These are phyloP conservation scores for Tolypocladium tropicale DNA, from an alignment of 2,329 filamentous ascomycete genomes.

Conservation along the genomic window DNA sequence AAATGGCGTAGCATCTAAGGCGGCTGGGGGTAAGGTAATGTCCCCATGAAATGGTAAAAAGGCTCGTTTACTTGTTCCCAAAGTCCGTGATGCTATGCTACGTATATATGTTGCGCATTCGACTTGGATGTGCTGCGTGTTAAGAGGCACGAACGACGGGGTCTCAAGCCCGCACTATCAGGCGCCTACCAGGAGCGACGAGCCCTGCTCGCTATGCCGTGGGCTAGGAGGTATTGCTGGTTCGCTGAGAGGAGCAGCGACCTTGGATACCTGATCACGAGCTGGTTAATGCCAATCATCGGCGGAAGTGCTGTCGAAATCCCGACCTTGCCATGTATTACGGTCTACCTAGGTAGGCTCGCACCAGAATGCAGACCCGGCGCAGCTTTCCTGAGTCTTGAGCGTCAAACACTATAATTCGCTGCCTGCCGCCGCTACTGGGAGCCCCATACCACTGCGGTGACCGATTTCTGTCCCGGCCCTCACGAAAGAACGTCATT, in stretches of 20 bases:
- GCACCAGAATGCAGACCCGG: too few species aligned
- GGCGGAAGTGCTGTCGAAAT: neutral
- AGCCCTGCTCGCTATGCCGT: neutral
- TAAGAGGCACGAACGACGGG: neutral
- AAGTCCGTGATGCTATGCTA: neutral
- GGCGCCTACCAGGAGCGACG: neutral
- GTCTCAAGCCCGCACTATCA: neutral
- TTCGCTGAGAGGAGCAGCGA: neutral
- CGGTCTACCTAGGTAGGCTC: too few species aligned
- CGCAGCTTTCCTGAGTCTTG: too few species aligned
- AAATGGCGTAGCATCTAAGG: slow-evolving; percentile 34
- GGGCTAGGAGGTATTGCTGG: neutral
- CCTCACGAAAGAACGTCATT: too few species aligned
- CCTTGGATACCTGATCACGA: neutral
- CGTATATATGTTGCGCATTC: neutral
- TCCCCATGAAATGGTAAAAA: slow-evolving; percentile 26
- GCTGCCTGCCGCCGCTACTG: too few species aligned
- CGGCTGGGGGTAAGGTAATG: slow-evolving; percentile 30
- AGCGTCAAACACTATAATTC: too few species aligned
- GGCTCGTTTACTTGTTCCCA: slow-evolving; percentile 15
- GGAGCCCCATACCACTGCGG: too few species aligned
- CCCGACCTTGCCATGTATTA: too few species aligned
- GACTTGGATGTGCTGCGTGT: neutral
- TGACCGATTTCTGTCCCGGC: too few species aligned
- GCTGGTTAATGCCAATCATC: neutral